A percentile compares a stretch with the other conserved stretches of the same genome.
Evolutionary conservation across 257 asterid genomes (phyloP).

Genomic region (Solanum chaucha): DNA sequence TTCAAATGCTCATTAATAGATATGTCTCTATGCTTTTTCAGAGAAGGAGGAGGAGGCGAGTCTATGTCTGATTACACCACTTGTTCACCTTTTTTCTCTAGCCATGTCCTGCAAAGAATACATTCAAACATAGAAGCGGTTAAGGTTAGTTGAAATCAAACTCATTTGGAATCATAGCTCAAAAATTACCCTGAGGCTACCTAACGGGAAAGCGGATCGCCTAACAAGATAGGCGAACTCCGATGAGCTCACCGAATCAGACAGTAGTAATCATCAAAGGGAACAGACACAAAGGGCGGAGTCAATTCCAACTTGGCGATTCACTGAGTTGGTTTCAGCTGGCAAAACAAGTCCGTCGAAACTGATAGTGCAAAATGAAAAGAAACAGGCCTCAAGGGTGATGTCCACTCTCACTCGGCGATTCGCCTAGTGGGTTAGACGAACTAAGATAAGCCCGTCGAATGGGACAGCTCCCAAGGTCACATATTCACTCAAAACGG

Average conservation of each 20-base stretch:
- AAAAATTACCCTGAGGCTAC: background rate
- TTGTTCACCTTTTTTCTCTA: background rate
- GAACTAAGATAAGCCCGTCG: background rate
- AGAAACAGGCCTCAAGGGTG: background rate
- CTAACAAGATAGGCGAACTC: background rate
- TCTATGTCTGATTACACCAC: background rate
- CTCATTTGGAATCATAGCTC: background rate
- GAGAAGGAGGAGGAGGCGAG: background rate
- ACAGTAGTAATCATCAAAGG: background rate
- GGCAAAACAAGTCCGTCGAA: background rate
- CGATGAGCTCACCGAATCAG: background rate
- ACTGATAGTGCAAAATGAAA: background rate
- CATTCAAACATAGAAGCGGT: too few relatives aligned
- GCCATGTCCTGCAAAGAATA: background rate
- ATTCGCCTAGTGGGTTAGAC: background rate
- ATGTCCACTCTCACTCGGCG: background rate
- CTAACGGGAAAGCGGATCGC: background rate
- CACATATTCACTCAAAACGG: background rate
- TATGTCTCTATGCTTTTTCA: background rate
- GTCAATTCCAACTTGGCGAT: background rate
- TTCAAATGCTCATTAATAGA: background rate
- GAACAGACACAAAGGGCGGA: background rate
- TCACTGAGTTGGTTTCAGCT: background rate
- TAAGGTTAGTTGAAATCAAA: background rate
- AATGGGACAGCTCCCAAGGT: background rate